These are phyloP conservation scores for Teratosphaeria viscida DNA, from an alignment of 2,329 filamentous ascomycete species.

Conservation along the genomic window DNA sequence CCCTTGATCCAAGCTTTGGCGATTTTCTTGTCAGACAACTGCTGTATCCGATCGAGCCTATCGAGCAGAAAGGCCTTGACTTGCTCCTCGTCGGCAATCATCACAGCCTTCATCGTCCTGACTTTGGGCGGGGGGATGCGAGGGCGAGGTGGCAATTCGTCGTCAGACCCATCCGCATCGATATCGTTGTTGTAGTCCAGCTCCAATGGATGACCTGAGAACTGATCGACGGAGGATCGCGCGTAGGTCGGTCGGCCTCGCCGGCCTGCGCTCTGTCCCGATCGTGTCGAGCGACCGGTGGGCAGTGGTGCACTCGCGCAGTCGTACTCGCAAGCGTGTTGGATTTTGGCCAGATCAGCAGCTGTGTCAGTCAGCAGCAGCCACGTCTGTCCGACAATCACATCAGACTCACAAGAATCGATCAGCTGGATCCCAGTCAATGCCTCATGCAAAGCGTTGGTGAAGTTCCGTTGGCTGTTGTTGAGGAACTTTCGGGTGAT, in stretches of 20 bases:
- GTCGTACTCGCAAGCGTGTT: neutral
- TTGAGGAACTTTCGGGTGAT: neutral
- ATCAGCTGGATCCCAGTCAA: neutral
- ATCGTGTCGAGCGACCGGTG: neutral
- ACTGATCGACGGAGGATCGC: neutral
- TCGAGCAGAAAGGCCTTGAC: conserved; percentile 50
- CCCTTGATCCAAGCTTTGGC: conserved; percentile 67
- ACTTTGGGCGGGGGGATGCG: neutral
- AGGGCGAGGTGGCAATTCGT: neutral
- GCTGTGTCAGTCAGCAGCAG: neutral
- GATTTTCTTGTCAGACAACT: conserved; percentile 60
- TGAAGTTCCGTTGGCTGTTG: neutral
- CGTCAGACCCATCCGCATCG: neutral
- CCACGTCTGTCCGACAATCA: neutral
- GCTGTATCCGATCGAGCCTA: conserved; percentile 56
- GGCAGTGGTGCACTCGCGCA: neutral
- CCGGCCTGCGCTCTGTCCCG: neutral
- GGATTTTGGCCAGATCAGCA: neutral
- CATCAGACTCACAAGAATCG: neutral
- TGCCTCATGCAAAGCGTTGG: neutral
- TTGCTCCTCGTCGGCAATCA: conserved; percentile 10
- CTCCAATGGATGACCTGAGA: neutral
- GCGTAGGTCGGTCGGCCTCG: neutral
- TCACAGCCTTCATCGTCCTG: conserved; percentile 3
- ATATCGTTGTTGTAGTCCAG: neutral